Percentiles rank a stretch among this genome's conserved stretches.
Evolutionary conservation across 176 grass and related monocot genomes (phyloP).

Genomic region (Puya raimondii): DNA sequence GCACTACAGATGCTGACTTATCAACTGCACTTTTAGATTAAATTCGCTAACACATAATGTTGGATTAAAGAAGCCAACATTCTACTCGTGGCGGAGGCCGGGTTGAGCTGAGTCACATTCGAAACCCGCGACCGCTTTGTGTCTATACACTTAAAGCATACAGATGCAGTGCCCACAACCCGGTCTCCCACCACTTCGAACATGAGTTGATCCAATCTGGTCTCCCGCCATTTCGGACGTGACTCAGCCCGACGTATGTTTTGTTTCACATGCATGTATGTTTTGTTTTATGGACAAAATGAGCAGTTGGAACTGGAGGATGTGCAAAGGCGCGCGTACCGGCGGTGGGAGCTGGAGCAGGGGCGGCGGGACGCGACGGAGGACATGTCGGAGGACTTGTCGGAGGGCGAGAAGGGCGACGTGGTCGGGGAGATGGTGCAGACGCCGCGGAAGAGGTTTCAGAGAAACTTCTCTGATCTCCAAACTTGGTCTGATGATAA

Average conservation of each 20-base stretch:
- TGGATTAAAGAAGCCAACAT: slow-evolving; percentile 1
- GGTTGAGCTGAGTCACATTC: too few species aligned
- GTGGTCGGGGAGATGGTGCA: slow-evolving; percentile 25
- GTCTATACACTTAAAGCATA: too few species aligned
- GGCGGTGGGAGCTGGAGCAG: slow-evolving; percentile 44
- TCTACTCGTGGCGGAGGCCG: too few species aligned
- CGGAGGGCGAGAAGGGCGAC: slow-evolving; percentile 56
- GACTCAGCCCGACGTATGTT: too few species aligned
- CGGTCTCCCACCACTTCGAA: too few species aligned
- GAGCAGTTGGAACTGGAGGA: slow-evolving; percentile 65
- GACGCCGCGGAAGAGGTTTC: slow-evolving; percentile 41
- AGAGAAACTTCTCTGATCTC: slow-evolving; percentile 39
- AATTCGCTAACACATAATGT: background rate
- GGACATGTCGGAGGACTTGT: slow-evolving; percentile 60
- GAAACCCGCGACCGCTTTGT: too few species aligned
- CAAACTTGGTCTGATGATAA: slow-evolving; percentile 56
- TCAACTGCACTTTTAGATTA: background rate
- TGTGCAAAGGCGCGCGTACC: slow-evolving; percentile 27
- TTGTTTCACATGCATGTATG: too few species aligned
- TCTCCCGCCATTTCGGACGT: too few species aligned
- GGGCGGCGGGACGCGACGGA: slow-evolving; percentile 34
- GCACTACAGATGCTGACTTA: too few species aligned
- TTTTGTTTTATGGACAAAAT: background rate
- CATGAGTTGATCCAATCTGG: too few species aligned
- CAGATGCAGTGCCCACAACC: too few species aligned